Conservation (phyloP, 1,139 yeast genomes). For the Hanseniaspora sp. region DNA sequence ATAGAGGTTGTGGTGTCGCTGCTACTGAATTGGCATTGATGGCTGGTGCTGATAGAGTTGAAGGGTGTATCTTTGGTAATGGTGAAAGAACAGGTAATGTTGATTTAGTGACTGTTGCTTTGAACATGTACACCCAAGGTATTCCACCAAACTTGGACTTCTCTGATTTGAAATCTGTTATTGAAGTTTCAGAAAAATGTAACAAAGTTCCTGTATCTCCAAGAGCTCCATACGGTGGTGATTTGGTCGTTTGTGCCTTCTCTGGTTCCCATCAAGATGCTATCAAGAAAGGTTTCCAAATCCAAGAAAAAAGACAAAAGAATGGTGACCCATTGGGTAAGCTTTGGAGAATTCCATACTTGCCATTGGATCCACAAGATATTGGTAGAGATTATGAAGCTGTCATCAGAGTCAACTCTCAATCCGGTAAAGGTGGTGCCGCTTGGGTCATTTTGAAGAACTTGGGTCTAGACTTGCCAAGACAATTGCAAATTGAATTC, state of each 20-base stretch:
- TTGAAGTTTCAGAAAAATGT: constrained; percentile 82
- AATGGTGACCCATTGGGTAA: constrained; percentile 32
- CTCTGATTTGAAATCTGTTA: constrained; percentile 68
- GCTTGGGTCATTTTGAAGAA: constrained; percentile 90
- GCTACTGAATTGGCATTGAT: constrained; percentile 88
- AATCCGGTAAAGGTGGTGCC: constrained; percentile 97
- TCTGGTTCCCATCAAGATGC: constrained; percentile 98
- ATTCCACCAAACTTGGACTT: constrained; percentile 77
- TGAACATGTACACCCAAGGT: constrained; percentile 92
- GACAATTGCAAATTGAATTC: constrained; percentile 82
- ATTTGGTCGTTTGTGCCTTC: constrained; percentile 91
- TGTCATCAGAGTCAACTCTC: constrained; percentile 93
- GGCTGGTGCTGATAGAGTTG: constrained; percentile 97
- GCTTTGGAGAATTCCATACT: constrained; percentile 79
- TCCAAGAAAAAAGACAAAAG: constrained; percentile 41
- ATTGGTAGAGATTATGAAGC: constrained; percentile 96
- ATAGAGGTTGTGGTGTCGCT: constrained; percentile 96
- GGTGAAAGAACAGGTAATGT: constrained; percentile 99
- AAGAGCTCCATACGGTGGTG: constrained; percentile 95
- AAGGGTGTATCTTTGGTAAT: constrained; percentile 93
- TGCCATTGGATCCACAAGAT: constrained; percentile 93
- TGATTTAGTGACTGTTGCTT: constrained; percentile 82
- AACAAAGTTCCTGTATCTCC: constrained; percentile 89
- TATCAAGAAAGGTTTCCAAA: constrained; percentile 83
- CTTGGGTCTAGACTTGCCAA: constrained; percentile 83